phyloP scores from a whole-genome alignment of 495 filamentous ascomycete species.

The Aspergillus affinis region DNA sequence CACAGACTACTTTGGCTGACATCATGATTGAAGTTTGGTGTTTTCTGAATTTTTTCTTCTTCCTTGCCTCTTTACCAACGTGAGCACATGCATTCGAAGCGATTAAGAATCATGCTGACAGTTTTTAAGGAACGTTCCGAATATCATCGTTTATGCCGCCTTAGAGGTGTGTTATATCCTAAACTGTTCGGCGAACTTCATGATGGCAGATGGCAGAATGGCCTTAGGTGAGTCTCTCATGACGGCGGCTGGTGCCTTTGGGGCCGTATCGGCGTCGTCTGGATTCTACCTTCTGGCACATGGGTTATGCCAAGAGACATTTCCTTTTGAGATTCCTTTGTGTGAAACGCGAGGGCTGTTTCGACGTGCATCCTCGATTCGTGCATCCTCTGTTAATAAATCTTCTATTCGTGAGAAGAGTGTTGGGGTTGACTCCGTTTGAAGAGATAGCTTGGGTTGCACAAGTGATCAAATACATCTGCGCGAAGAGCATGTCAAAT shows the following conservation, averaged over 20 bases:
- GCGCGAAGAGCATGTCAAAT: no score
- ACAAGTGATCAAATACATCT: background rate
- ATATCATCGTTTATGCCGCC: slow-evolving; percentile 15
- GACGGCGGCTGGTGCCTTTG: slow-evolving; percentile 17
- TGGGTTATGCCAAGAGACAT: slow-evolving; percentile 15
- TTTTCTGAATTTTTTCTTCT: slow-evolving; percentile 23
- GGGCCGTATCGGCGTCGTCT: slow-evolving; percentile 10
- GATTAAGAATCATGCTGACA: background rate
- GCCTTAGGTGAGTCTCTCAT: slow-evolving; percentile 3
- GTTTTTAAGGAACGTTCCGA: slow-evolving; percentile 14
- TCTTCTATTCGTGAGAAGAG: background rate
- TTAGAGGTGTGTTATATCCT: slow-evolving; percentile 21
- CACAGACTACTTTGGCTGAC: background rate
- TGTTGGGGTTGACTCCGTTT: background rate
- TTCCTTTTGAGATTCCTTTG: slow-evolving; percentile 16
- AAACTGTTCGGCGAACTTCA: slow-evolving; percentile 17
- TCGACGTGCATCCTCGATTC: background rate
- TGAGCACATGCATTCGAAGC: slow-evolving; percentile 7
- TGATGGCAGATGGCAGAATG: slow-evolving; percentile 13
- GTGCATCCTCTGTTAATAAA: no score
- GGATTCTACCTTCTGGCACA: slow-evolving; percentile 18
- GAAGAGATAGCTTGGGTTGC: background rate
- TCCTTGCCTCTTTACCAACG: slow-evolving; percentile 16
- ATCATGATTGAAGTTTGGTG: slow-evolving; percentile 14
- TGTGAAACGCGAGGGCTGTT: background rate